Base-by-base conservation (phyloP, 257 asterid genomes). In the Handroanthus guayacan region DNA sequence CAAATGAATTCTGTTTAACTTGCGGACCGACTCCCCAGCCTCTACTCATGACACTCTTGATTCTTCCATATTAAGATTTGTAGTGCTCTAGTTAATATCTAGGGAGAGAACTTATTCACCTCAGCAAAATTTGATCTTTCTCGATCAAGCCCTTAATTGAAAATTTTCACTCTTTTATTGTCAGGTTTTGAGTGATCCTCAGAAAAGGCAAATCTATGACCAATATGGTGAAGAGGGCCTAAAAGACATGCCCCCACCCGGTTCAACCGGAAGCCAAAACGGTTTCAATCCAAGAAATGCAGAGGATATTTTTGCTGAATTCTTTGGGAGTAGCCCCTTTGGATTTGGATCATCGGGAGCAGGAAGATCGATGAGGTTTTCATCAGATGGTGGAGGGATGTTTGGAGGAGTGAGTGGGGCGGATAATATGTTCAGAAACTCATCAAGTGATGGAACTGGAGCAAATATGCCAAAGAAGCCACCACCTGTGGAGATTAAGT, bases 271-370 rank as follows among this genome's bases (percentile, higher is more conserved):
- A 2, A 72, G 79, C 71, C 78, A 77, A 16, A 85, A 87, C 36
- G 91, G 89, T 5, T 86, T 84, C 83, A 88, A 89, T 76, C 91
- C 93, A 1, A 74, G 97, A 43, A 84, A 89, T 3, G 99, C 99
- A 8, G 98, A 95, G 80, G 99, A 95, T 57, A 92, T 95, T 7
- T 95, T 95, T 36, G 97, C 98, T 0, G 99, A 95, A 74, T 95
- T 95, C 48, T 93, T 93, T 16, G 98, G 97, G n/a, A 91, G 91
- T 54, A 90, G 98, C 62, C 98, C 98, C 0, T 92, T 92, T 12
- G 91, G 85, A 25, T 92, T 79, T 45, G 96, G 92, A 51, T 81
- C 96, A 1, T 51, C 90, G 0, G 91, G 90, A 44, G 85, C 81
- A 1, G 86, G 85, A 8, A 76, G 91, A 74, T 87, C 97, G 2